A percentile compares a stretch with the other conserved stretches of the same genome.
Conservation (phyloP, 2,329 filamentous ascomycete species). For the Cladophialophora immunda region DNA sequence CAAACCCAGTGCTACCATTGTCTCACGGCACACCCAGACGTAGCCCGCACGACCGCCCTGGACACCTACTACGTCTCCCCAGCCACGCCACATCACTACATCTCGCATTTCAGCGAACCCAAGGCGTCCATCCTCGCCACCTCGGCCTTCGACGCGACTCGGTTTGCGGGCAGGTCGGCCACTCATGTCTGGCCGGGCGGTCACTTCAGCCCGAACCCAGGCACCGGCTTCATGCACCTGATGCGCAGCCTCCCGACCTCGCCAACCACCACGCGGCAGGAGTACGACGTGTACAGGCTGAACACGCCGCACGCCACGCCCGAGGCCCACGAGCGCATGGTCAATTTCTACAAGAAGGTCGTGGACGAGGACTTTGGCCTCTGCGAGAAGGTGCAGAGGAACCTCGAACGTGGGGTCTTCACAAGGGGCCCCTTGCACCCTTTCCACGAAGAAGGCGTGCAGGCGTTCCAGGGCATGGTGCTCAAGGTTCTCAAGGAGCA, state of each 20-base stretch:
- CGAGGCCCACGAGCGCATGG: conserved; percentile 66
- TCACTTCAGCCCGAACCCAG: conserved; percentile 31
- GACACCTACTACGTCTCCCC: conserved; percentile 64
- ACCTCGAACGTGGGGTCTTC: conserved; percentile 68
- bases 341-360: conserved; percentile 69
- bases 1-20: conserved; percentile 60
- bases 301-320: conserved; percentile 63
- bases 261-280: conserved; percentile 62
- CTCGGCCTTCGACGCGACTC: conserved; percentile 44
- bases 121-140: conserved; percentile 39
- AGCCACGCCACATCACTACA: conserved; percentile 62
- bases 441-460: conserved; percentile 65
- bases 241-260: conserved; percentile 61
- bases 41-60: conserved; percentile 62
- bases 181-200: conserved; percentile 46
- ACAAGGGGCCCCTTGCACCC: conserved; percentile 70
- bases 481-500: conserved; percentile 60
- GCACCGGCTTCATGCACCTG: conserved; percentile 28
- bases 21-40: conserved; percentile 66
- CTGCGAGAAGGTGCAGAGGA: conserved; percentile 66
- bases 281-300: conserved; percentile 71
- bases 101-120: conserved; percentile 55
- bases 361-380: conserved; percentile 72
- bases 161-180: conserved; percentile 48
- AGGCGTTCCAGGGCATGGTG: conserved; percentile 64